Conservation (phyloP, 148 eudicot genomes). For the Rhododendron kiyosumense region DNA sequence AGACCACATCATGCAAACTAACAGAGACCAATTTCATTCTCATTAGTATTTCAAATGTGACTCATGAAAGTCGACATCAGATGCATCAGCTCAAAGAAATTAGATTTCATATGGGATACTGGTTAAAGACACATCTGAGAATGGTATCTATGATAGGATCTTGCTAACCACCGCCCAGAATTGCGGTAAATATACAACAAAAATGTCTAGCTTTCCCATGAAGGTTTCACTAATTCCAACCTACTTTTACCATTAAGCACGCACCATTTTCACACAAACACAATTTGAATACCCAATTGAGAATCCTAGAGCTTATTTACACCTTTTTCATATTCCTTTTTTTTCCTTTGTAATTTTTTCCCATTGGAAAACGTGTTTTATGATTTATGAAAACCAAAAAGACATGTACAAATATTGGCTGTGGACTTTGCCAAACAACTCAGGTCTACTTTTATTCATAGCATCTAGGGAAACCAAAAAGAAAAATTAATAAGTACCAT, state of each 20-base stretch:
- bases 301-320: too few species aligned
- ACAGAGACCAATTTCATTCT: neutral
- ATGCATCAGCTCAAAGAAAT: neutral
- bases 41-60: neutral
- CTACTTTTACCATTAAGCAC: neutral
- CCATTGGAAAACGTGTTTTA: too few species aligned
- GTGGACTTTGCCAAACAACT: too few species aligned
- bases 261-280: neutral
- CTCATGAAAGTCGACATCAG: neutral
- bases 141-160: neutral
- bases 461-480: too few species aligned
- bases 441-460: too few species aligned
- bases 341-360: too few species aligned
- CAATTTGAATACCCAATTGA: too few species aligned
- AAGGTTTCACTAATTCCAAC: neutral
- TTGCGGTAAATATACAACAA: neutral
- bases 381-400: too few species aligned
- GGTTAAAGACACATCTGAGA: neutral
- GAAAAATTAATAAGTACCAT: too few species aligned
- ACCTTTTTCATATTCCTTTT: too few species aligned
- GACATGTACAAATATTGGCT: too few species aligned
- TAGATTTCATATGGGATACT: neutral
- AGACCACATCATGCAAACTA: constrained; percentile 2
- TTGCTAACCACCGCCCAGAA: neutral
- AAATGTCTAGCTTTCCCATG: neutral